Conservation (phyloP, 305 asterid species). For the Caryopteris hybrid region DNA sequence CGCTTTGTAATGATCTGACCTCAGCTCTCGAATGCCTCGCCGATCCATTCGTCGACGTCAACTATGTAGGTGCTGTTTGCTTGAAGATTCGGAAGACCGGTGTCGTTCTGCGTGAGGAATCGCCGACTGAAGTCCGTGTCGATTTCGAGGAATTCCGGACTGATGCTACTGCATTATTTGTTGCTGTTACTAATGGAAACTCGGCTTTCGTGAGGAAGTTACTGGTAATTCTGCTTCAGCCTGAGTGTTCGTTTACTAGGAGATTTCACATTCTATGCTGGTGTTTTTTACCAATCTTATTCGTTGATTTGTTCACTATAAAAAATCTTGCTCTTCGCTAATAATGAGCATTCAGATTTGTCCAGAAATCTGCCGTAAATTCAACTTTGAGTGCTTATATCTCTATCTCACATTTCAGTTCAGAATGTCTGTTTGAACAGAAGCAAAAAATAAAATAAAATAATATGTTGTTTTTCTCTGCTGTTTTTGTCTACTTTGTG, state of each 20-base stretch:
- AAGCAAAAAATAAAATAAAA: neutral
- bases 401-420: neutral
- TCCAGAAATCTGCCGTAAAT: neutral
- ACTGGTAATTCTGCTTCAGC: slow-evolving; percentile 38
- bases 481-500: neutral
- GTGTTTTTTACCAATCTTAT: neutral
- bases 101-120: slow-evolving; percentile 47
- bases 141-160: slow-evolving; percentile 57
- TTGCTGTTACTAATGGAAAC: slow-evolving; percentile 63
- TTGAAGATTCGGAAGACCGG: slow-evolving; percentile 57
- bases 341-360: neutral
- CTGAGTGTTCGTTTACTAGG: neutral
- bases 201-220: slow-evolving; percentile 50
- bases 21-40: slow-evolving; percentile 49
- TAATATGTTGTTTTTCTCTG: neutral
- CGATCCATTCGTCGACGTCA: slow-evolving; percentile 71
- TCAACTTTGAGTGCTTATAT: neutral
- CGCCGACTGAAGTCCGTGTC: slow-evolving; percentile 43
- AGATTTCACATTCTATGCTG: neutral
- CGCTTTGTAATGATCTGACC: slow-evolving; percentile 46
- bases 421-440: neutral
- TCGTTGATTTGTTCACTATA: neutral
- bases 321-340: neutral
- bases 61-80: slow-evolving; percentile 59
- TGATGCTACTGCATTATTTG: slow-evolving; percentile 72